Base-by-base conservation (phyloP, 208 protist genomes). In the Leishmania gerbilli region DNA sequence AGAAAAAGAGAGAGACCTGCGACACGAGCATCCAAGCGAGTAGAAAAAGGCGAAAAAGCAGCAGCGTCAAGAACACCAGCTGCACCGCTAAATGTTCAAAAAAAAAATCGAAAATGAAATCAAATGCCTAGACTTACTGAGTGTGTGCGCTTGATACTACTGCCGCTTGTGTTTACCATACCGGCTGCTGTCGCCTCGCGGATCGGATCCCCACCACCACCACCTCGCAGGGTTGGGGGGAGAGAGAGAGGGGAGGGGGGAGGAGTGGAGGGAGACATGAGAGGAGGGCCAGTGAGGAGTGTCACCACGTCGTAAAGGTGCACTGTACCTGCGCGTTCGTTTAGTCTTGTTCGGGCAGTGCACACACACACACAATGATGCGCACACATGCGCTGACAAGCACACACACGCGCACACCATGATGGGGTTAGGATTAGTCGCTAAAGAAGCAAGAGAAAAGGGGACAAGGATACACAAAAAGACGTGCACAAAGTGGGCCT, bases 31-130 rank as follows among this genome's bases (percentile, higher is more conserved):
- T 24, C 9, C 62, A 6, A 9, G n/a, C 37, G 65, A 45, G n/a
- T n/a, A 71, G 31, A 68, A 71, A 8, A 42, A n/a, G 3, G 17
- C 40, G 19, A 47, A 4, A 4, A 71, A 47, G 65, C 74, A 67
- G 53, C 37, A 78, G 31, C 13, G 49, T 49, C 45, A 27, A 62
- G 47, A 47, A 37, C 27, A 60, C 17, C n/a, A 53, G 40, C 64
- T 37, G 40, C 47, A 17, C 55, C 49, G 55, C 69, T 69, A 34
- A 71, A 9, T 24, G 45, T 31, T 62, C 71, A 19, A 67, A 76
- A 58, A 42, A 71, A 45, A 42, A 72, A 72, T 69, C 9, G 9
- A 83, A 45, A 40, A 71, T 19, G 45, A 72, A 71, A 31, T 6
- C 45, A 64, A 78, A 77, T 47, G 40, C 27, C 37, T 21, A 71